Conservation (phyloP, 2,329 filamentous ascomycete species). For the Ophiostoma quercus region DNA sequence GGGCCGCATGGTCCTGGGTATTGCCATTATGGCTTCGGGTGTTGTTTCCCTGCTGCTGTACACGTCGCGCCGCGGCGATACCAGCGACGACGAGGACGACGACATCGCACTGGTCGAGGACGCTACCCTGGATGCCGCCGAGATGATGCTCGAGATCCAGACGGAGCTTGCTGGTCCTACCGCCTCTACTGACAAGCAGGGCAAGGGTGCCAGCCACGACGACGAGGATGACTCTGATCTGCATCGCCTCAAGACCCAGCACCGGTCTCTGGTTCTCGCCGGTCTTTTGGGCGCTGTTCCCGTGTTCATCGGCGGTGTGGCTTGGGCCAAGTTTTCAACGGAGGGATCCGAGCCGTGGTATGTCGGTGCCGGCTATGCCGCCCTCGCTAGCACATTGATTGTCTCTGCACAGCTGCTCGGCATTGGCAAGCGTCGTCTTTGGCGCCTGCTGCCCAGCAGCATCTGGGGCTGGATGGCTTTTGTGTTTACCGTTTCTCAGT, state of each 20-base stretch:
- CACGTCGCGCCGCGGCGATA: constrained; percentile 54
- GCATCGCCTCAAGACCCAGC: constrained; percentile 44
- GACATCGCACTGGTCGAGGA: constrained; percentile 43
- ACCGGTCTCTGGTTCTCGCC: constrained; percentile 38
- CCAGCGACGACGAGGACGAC: constrained; percentile 33
- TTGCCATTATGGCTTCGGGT: constrained; percentile 63
- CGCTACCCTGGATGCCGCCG: constrained; percentile 54
- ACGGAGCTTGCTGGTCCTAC: constrained; percentile 20
- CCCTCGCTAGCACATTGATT: constrained; percentile 42
- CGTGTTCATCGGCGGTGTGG: constrained; percentile 14
- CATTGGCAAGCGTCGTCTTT: constrained; percentile 38
- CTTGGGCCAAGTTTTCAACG: background rate
- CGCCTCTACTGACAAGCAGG: background rate
- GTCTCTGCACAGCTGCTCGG: constrained; percentile 42
- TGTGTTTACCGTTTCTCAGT: constrained; percentile 77
- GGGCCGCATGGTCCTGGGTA: constrained; percentile 74
- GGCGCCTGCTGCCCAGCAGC: constrained; percentile 60
- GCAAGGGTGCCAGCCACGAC: background rate
- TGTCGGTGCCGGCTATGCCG: constrained; percentile 39
- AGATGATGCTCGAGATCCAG: constrained; percentile 52
- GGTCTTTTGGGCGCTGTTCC: constrained; percentile 36
- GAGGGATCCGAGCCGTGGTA: constrained; percentile 34
- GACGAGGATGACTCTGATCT: constrained; percentile 51
- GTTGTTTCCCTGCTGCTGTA: constrained; percentile 69
- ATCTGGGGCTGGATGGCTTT: constrained; percentile 86